These are phyloP conservation scores for Fennellomyces sp. DNA, from an alignment of 371 early-diverging fungal species.

Conservation along the genomic window DNA sequence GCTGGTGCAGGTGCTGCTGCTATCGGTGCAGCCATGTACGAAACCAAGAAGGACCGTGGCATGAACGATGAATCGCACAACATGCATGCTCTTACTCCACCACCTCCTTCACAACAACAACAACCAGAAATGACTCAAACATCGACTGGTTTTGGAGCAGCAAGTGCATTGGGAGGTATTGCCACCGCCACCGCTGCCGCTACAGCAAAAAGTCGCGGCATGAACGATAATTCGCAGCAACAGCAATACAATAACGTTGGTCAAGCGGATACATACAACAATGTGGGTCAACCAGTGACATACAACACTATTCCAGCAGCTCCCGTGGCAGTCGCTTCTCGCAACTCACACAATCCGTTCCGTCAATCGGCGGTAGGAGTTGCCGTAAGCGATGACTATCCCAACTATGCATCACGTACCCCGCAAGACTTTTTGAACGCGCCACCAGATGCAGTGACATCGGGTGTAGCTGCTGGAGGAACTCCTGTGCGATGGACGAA, in stretches of 20 bases:
- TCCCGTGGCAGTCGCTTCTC: background rate
- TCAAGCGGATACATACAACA: background rate
- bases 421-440: background rate
- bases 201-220: background rate
- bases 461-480: background rate
- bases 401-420: slow-evolving; percentile 13
- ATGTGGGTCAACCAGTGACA: background rate
- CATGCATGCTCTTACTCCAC: background rate
- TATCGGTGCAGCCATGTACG: slow-evolving; percentile 1
- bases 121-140: slow-evolving; percentile 13
- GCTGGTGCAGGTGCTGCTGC: slow-evolving; percentile 10
- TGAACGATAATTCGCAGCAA: background rate
- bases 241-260: background rate
- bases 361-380: slow-evolving; percentile 28
- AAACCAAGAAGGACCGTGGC: background rate
- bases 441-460: background rate
- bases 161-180: slow-evolving; percentile 20
- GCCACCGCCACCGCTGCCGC: slow-evolving; percentile 22
- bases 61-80: background rate
- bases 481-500: slow-evolving; percentile 9
- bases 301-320: background rate
- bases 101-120: background rate
- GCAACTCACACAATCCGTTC: slow-evolving; percentile 39
- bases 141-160: background rate
- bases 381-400: slow-evolving; percentile 20